A percentile compares a stretch with the other conserved stretches of the same genome.
phyloP scores from a whole-genome alignment of 1,139 yeast genomes.

The Yueomyces sp. region DNA sequence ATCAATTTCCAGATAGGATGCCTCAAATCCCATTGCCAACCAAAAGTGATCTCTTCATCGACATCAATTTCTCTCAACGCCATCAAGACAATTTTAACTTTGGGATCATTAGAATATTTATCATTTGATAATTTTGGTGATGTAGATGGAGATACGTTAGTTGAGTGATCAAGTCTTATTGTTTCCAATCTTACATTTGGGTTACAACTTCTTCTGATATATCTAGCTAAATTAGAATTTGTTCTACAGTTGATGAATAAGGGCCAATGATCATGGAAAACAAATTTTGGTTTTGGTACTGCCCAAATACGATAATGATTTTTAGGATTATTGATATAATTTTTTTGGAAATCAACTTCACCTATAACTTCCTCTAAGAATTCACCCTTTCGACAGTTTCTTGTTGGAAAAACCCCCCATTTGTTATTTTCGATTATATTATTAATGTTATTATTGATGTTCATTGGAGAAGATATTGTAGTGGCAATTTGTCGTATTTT shows the following conservation, averaged over 20 bases:
- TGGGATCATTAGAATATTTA: neutral
- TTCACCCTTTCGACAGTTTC: slow-evolving; percentile 33
- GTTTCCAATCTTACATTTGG: slow-evolving; percentile 63
- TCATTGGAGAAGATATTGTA: neutral
- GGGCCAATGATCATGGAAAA: slow-evolving; percentile 38
- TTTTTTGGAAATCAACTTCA: slow-evolving; percentile 50
- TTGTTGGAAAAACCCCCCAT: slow-evolving; percentile 46
- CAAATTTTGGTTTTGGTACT: slow-evolving; percentile 69
- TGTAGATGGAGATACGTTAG: neutral
- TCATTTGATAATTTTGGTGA: slow-evolving; percentile 16
- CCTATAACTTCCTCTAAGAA: slow-evolving; percentile 60
- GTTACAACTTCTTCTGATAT: slow-evolving; percentile 62
- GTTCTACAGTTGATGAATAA: slow-evolving; percentile 67
- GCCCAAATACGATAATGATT: slow-evolving; percentile 81
- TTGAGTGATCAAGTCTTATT: slow-evolving; percentile 31
- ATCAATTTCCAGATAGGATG: slow-evolving; percentile 62
- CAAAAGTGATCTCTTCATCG: slow-evolving; percentile 59
- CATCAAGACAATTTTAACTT: slow-evolving; percentile 43
- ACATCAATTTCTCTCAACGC: slow-evolving; percentile 44
- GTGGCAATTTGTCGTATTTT: slow-evolving; percentile 4
- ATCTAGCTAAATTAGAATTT: slow-evolving; percentile 66
- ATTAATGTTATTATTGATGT: neutral
- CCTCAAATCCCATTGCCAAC: slow-evolving; percentile 78
- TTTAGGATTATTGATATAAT: slow-evolving; percentile 48
- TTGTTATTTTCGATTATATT: slow-evolving; percentile 28